Conservation (phyloP, 495 filamentous ascomycete species). For the Aspergillus nanangensis region DNA sequence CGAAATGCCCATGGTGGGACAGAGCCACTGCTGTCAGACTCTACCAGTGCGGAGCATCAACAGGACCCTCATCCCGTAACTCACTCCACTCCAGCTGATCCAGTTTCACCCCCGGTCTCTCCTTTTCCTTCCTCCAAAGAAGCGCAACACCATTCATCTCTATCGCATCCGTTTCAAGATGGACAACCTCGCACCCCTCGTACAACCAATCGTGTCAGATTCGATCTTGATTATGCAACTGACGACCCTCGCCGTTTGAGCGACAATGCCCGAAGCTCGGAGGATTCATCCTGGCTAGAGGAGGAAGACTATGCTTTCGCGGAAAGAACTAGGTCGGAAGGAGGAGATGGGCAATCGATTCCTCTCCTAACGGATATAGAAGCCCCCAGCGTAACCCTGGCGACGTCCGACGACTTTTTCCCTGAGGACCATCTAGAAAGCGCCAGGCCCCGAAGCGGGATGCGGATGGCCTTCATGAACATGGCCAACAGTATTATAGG, state of each 20-base stretch:
- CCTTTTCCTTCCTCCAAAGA: conserved; percentile 12
- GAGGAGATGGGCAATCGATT: conserved; percentile 44
- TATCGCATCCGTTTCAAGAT: conserved; percentile 34
- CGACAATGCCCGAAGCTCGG: conserved; percentile 34
- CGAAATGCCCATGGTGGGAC: conserved; percentile 16
- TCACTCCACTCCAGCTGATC: conserved; percentile 14
- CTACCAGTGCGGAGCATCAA: conserved; percentile 5
- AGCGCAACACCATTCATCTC: conserved; percentile 37
- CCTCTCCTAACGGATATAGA: conserved; percentile 84
- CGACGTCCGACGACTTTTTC: conserved; percentile 55
- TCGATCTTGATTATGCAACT: conserved; percentile 59
- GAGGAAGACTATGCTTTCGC: conserved; percentile 52
- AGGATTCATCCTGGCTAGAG: conserved; percentile 46
- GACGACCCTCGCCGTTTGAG: conserved; percentile 32
- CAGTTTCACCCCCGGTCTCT: conserved; percentile 10
- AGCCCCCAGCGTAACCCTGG: conserved; percentile 82
- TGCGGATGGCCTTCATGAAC: conserved; percentile 85
- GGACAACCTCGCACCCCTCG: conserved; percentile 60
- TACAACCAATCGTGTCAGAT: conserved; percentile 82
- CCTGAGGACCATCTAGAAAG: conserved; percentile 56
- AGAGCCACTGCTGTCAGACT: conserved; percentile 22
- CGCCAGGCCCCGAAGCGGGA: conserved; percentile 60
- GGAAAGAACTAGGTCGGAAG: conserved; percentile 16
- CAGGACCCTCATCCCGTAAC: conserved; percentile 24
- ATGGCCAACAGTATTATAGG: conserved; percentile 99